phyloP scores from a whole-genome alignment of 169 alveolate species.

The Ichthyophthirius multifiliis region DNA sequence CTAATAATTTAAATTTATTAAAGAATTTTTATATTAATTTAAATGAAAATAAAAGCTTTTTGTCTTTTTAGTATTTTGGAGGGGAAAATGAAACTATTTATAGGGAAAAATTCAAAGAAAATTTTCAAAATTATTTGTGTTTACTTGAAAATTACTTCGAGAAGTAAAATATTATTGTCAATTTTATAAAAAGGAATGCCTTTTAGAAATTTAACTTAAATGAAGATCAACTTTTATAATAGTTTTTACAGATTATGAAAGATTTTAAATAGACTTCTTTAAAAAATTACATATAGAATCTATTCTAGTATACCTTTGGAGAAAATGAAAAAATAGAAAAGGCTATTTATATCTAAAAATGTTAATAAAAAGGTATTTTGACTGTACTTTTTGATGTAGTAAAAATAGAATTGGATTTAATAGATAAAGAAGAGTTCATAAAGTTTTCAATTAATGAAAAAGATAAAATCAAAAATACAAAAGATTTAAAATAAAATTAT shows the following conservation, averaged over 20 bases:
- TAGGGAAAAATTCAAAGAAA: background rate
- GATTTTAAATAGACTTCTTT: background rate
- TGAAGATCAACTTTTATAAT: background rate
- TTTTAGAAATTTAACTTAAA: background rate
- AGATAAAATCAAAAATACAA: background rate
- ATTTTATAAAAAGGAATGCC: background rate
- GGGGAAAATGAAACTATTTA: background rate
- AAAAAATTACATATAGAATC: background rate
- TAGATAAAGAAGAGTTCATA: background rate
- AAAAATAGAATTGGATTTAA: background rate
- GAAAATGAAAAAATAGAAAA: background rate
- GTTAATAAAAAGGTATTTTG: background rate
- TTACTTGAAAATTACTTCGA: background rate
- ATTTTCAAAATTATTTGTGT: background rate
- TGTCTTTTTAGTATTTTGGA: background rate
- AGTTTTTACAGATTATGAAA: background rate
- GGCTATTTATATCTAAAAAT: background rate
- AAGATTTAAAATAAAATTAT: constrained; percentile 17
- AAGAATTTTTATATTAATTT: too few relatives aligned
- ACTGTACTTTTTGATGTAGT: background rate
- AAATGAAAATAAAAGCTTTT: background rate
- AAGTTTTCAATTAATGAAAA: background rate
- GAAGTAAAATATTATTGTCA: background rate
- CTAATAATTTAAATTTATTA: background rate
- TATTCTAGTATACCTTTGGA: background rate